A percentile compares a stretch with the other conserved stretches of the same genome.
phyloP scores from a whole-genome alignment of 164 flowering plant species.

The Santalum album region DNA sequence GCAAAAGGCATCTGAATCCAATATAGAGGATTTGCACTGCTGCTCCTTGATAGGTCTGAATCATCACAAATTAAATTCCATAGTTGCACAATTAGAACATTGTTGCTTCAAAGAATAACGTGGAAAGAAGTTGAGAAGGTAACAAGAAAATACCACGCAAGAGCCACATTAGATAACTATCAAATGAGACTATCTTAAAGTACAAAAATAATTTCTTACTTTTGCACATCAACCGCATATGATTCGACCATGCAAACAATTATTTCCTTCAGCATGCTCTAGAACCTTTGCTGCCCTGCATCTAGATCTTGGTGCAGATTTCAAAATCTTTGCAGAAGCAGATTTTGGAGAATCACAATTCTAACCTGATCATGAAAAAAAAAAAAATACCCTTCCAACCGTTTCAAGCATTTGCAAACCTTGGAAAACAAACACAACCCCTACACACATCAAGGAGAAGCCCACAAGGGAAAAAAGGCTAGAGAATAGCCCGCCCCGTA shows the following conservation, averaged over 20 bases:
- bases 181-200: neutral
- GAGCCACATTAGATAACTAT: no score
- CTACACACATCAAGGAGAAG: no score
- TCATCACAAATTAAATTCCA: constrained; percentile 5
- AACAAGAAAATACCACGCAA: no score
- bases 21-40: constrained; percentile 10
- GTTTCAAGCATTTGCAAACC: no score
- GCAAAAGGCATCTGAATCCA: constrained; percentile 33
- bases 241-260: constrained; percentile 3
- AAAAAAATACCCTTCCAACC: no score
- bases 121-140: no score
- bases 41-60: constrained; percentile 22
- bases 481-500: no score
- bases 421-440: no score
- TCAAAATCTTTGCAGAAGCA: constrained; percentile 11
- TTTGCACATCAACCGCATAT: constrained; percentile 10
- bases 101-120: no score
- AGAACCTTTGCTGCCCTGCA: constrained; percentile 5
- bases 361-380: constrained; percentile 16
- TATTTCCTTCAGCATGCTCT: constrained; percentile 12
- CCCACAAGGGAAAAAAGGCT: no score
- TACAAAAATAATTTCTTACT: constrained; percentile 22
- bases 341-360: constrained; percentile 9
- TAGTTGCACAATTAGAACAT: neutral
- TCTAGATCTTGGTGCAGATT: constrained; percentile 10